Conservation (phyloP, 306 rosid genomes). For the Canavalia ensiformis region DNA sequence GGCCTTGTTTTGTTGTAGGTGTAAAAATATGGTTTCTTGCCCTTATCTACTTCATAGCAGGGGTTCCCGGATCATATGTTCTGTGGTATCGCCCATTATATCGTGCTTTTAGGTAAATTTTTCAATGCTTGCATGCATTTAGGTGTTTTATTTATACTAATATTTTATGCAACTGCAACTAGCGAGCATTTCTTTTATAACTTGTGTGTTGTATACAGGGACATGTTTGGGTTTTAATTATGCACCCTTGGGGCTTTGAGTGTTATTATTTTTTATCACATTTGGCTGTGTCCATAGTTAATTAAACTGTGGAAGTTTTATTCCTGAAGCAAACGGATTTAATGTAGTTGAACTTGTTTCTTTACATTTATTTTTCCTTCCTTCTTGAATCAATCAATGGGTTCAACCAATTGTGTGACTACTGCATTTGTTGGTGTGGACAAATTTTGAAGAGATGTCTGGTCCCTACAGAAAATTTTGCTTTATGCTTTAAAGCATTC, state of each 20-base stretch:
- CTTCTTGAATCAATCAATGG: conserved; percentile 16
- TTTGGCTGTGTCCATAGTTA: conserved; percentile 8
- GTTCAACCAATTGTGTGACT: not conserved
- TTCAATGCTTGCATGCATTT: conserved; percentile 33
- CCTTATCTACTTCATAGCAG: conserved; percentile 86
- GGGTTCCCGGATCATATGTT: conserved; percentile 92
- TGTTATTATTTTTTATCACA: not conserved
- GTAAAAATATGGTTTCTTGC: conserved; percentile 94
- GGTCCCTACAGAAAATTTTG: not conserved
- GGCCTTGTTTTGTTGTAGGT: conserved; percentile 57
- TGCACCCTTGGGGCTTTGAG: conserved; percentile 24
- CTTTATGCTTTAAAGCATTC: conserved; percentile 4
- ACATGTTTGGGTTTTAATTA: not conserved
- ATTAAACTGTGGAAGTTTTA: conserved; percentile 6
- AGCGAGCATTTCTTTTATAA: conserved; percentile 19
- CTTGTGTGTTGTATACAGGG: not conserved
- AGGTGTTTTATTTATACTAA: not conserved
- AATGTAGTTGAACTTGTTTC: not conserved
- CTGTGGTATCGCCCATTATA: conserved; percentile 97
- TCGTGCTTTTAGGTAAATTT: conserved; percentile 77
- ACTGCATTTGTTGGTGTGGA: conserved; percentile 1
- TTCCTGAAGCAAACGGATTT: not conserved
- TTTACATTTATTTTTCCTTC: conserved; percentile 21
- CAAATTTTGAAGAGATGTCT: conserved; percentile 15
- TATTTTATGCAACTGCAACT: conserved; percentile 35